Evolutionary conservation across 371 early-diverging fungal species (phyloP).

Genomic region (Dichotomocladium elegans): DNA sequence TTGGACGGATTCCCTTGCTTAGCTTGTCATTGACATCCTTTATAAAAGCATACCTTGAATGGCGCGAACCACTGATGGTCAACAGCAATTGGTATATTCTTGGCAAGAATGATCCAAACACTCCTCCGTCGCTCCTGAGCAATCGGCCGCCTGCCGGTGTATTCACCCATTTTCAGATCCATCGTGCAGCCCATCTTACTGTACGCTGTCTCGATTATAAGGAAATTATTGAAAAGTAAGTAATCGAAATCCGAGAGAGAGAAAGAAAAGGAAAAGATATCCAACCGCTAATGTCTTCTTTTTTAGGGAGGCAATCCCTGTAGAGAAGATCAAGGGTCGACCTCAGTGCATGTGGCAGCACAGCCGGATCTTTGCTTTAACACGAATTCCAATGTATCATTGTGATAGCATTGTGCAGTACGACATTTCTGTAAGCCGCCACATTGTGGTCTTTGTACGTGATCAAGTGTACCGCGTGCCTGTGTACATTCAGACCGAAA

Average conservation of each 20-base stretch:
- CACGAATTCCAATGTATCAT: conserved; percentile 73
- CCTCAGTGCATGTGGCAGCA: conserved; percentile 59
- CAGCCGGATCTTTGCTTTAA: conserved; percentile 68
- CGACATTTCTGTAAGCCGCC: conserved; percentile 47
- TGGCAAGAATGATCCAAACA: conserved; percentile 64
- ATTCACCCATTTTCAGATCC: conserved; percentile 76
- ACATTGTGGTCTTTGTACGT: conserved; percentile 69
- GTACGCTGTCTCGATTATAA: conserved; percentile 68
- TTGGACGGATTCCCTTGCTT: too few relatives aligned
- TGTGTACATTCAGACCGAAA: conserved; percentile 48
- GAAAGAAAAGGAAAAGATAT: too few relatives aligned
- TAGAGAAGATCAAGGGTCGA: conserved; percentile 51
- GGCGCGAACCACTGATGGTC: conserved; percentile 83
- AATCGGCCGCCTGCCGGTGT: conserved; percentile 32
- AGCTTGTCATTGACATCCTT: not conserved
- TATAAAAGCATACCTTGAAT: conserved; percentile 81
- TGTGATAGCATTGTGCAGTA: conserved; percentile 58
- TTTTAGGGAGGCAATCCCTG: conserved; percentile 44
- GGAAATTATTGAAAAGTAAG: conserved; percentile 60
- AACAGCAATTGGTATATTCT: conserved; percentile 90
- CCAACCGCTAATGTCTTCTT: not conserved
- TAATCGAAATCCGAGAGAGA: too few relatives aligned
- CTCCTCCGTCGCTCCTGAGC: conserved; percentile 51
- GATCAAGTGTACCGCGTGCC: conserved; percentile 80
- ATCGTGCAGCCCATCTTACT: conserved; percentile 83